Percentiles rank a stretch among this genome's conserved stretches.
Conservation (phyloP, 2,329 filamentous ascomycete genomes). For the Claviceps paspali region DNA sequence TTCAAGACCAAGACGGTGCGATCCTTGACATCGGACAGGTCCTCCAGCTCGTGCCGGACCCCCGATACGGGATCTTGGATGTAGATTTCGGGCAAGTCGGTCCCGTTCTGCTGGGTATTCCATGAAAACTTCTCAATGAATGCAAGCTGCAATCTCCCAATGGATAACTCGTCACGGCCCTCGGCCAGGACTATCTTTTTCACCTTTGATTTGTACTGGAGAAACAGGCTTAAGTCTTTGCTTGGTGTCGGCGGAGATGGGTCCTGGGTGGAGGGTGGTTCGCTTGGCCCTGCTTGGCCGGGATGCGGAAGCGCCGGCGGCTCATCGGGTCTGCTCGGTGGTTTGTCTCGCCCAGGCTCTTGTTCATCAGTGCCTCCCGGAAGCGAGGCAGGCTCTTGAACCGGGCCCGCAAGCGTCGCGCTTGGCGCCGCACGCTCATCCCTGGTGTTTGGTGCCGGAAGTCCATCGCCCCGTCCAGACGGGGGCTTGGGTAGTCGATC, state of each 20-base stretch:
- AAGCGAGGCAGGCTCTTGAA: conserved; percentile 29
- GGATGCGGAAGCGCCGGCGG: conserved; percentile 11
- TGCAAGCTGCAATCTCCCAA: conserved; percentile 78
- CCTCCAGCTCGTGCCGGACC: conserved; percentile 91
- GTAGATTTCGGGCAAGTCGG: conserved; percentile 90
- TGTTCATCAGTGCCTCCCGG: conserved; percentile 7
- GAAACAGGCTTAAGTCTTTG: conserved; percentile 83
- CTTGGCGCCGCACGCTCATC: conserved; percentile 43
- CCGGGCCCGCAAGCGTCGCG: conserved; percentile 44
- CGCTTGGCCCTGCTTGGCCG: conserved; percentile 27
- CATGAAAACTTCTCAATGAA: conserved; percentile 99
- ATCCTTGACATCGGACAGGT: conserved; percentile 85
- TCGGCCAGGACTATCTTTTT: conserved; percentile 88
- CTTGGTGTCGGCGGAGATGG: conserved; percentile 48
- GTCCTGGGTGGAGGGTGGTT: conserved; percentile 43
- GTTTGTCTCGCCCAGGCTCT: conserved; percentile 7
- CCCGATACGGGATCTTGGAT: conserved; percentile 93
- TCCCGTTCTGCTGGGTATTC: conserved; percentile 91
- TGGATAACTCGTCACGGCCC: conserved; percentile 68
- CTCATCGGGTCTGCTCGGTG: conserved; percentile 11
- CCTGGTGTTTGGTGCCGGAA: conserved; percentile 42
- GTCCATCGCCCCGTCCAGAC: conserved; percentile 6
- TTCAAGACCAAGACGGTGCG: conserved; percentile 90
- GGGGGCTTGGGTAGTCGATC: conserved; percentile 11
- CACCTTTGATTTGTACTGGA: conserved; percentile 93